A percentile compares a stretch with the other conserved stretches of the same genome.
These are phyloP conservation scores for Monosporascus sp. DNA, from an alignment of 2,329 filamentous ascomycete species.

Conservation along the genomic window DNA sequence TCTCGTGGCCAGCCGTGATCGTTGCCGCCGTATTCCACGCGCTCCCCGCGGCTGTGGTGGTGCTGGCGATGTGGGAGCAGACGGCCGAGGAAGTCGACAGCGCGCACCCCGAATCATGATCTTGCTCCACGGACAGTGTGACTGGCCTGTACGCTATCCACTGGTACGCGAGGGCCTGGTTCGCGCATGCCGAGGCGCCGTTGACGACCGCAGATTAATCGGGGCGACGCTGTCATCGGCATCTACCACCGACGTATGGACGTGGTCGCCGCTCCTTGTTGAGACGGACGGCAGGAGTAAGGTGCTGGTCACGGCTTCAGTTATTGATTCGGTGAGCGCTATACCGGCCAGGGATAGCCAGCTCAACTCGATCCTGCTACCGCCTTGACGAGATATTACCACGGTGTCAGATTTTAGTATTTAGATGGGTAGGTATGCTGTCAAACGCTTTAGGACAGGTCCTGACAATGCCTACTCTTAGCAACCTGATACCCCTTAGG, in stretches of 20 bases:
- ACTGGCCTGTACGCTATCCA: background rate
- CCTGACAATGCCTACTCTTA: too few relatives aligned
- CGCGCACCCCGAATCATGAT: background rate
- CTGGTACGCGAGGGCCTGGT: background rate
- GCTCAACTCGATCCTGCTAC: too few relatives aligned
- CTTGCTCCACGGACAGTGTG: background rate
- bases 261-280: background rate
- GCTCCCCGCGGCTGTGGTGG: background rate
- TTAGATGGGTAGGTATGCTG: too few relatives aligned
- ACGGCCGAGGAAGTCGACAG: background rate
- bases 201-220: background rate
- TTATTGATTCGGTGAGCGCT: background rate
- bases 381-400: too few relatives aligned
- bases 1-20: background rate
- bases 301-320: background rate
- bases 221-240: background rate
- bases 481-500: too few relatives aligned
- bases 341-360: too few relatives aligned
- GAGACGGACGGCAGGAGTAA: background rate
- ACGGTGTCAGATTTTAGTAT: too few relatives aligned
- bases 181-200: background rate
- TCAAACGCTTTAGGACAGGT: too few relatives aligned
- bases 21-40: background rate
- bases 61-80: background rate
- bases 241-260: background rate